A percentile compares a stretch with the other conserved stretches of the same genome.
Conservation (phyloP, 2,329 filamentous ascomycete species). For the Diaporthe sp. region DNA sequence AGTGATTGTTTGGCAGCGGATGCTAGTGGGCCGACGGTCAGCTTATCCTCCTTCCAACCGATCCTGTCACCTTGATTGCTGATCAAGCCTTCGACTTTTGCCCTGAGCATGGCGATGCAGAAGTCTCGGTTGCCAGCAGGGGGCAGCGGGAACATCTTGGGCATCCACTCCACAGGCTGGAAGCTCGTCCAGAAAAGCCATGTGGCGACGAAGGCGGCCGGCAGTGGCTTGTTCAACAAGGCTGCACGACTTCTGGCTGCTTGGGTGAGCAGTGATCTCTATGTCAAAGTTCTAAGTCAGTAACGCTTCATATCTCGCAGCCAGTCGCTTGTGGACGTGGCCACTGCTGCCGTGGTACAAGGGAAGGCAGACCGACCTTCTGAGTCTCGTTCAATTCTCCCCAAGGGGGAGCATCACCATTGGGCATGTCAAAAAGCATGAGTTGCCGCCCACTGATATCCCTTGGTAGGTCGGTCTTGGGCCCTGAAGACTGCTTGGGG, state of each 20-base stretch:
- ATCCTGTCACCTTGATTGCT: neutral
- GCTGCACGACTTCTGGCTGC: neutral
- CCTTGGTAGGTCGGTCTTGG: too few relatives aligned
- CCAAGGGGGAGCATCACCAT: too few relatives aligned
- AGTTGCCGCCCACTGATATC: too few relatives aligned
- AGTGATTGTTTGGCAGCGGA: slow-evolving; percentile 47
- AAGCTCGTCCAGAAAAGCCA: neutral
- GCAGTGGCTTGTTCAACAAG: neutral
- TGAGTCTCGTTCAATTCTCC: too few relatives aligned
- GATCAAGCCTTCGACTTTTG: neutral
- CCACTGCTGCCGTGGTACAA: too few relatives aligned
- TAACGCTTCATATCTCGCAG: neutral
- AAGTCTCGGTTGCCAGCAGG: neutral
- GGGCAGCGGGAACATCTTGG: neutral
- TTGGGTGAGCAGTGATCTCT: neutral
- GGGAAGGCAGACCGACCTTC: too few relatives aligned
- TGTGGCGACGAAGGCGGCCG: neutral
- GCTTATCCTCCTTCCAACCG: neutral
- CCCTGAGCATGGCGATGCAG: neutral
- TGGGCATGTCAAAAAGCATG: too few relatives aligned
- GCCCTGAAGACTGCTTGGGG: too few relatives aligned
- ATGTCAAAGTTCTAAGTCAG: neutral
- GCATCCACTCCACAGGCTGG: neutral
- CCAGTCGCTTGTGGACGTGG: neutral
- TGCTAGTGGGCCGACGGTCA: slow-evolving; percentile 37